Evolutionary conservation across 495 filamentous ascomycete species (phyloP).

Genomic region (Penicillium paxilli): DNA sequence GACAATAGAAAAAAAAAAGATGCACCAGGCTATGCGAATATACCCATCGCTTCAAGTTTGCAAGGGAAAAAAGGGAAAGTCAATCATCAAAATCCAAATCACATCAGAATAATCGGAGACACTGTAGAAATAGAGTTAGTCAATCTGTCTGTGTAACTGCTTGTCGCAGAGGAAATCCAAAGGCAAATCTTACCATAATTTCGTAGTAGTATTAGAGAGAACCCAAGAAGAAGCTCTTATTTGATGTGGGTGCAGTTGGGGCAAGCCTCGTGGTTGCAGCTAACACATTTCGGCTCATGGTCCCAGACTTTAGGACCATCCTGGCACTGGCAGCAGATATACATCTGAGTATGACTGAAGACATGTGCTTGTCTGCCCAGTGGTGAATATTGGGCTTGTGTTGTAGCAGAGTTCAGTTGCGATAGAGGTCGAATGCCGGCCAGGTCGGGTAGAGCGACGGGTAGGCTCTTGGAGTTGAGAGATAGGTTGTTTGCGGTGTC

Average conservation of each 20-base stretch:
- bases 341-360: slow-evolving; percentile 22
- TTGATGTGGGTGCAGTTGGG: slow-evolving; percentile 29
- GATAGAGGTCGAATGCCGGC: slow-evolving; percentile 11
- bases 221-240: slow-evolving; percentile 13
- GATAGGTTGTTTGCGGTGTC: slow-evolving; percentile 4
- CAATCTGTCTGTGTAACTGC: neutral
- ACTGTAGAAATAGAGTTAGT: neutral
- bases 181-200: slow-evolving; percentile 4
- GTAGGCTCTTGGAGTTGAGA: slow-evolving; percentile 4
- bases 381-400: neutral
- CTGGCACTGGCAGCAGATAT: slow-evolving; percentile 40
- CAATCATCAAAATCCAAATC: neutral
- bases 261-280: slow-evolving; percentile 36
- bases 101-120: neutral
- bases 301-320: slow-evolving; percentile 44
- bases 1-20: slow-evolving; percentile 10
- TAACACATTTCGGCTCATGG: slow-evolving; percentile 32
- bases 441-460: slow-evolving; percentile 7
- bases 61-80: neutral
- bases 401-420: neutral
- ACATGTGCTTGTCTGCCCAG: neutral
- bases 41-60: slow-evolving; percentile 5
- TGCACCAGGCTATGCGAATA: slow-evolving; percentile 11
- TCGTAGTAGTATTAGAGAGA: slow-evolving; percentile 1
- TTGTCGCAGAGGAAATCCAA: neutral